Conservation (phyloP, 75 land plant species). For the Pinus tabuliformis region DNA sequence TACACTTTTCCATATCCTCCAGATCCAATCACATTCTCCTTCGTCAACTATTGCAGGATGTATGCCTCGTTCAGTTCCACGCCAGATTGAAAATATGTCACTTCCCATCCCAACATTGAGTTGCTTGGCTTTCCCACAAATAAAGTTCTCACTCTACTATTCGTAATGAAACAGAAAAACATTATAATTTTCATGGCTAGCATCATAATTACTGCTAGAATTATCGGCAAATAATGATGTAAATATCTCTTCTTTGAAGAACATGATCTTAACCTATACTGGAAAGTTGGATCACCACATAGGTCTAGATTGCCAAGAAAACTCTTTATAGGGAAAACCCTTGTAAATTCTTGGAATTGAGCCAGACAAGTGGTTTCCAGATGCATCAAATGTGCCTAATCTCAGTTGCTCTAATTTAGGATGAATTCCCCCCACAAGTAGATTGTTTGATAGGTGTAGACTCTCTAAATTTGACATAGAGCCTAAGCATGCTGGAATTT, state of each 20-base stretch:
- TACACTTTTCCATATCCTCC: slow-evolving; percentile 86
- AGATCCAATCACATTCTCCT: slow-evolving; percentile 77
- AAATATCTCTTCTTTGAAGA: background rate
- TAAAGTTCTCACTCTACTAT: no score
- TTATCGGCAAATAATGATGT: no score
- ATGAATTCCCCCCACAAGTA: slow-evolving; percentile 62
- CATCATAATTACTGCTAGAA: no score
- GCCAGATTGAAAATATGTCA: slow-evolving; percentile 68
- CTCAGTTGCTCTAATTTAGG: slow-evolving; percentile 32
- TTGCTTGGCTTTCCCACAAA: background rate
- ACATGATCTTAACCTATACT: background rate
- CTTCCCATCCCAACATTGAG: slow-evolving; percentile 39
- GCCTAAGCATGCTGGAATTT: slow-evolving; percentile 23
- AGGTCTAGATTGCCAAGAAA: slow-evolving; percentile 64
- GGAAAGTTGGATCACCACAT: slow-evolving; percentile 23
- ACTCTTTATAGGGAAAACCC: slow-evolving; percentile 27
- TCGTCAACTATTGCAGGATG: slow-evolving; percentile 50
- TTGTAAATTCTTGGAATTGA: slow-evolving; percentile 34
- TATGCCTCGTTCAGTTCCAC: slow-evolving; percentile 56
- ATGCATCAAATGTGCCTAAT: slow-evolving; percentile 59
- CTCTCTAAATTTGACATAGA: slow-evolving; percentile 12
- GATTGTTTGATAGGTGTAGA: slow-evolving; percentile 66
- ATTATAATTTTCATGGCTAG: no score
- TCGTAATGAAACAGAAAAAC: no score
- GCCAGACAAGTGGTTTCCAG: slow-evolving; percentile 64